Evolutionary conservation across 148 eudicot species (phyloP).

Genomic region (Fagopyrum homotropicum): DNA sequence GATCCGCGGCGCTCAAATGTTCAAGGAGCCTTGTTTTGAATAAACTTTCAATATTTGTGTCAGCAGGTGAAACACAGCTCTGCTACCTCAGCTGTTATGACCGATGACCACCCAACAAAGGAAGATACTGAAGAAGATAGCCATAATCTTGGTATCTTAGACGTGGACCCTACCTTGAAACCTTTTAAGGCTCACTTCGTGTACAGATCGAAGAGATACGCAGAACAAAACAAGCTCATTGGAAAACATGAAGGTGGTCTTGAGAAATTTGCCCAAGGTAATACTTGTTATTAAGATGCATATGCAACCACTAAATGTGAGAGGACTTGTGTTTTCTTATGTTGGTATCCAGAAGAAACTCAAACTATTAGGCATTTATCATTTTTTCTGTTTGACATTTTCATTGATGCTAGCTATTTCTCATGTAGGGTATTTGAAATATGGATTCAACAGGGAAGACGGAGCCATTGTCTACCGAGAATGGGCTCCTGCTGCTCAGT

Average conservation of each 20-base stretch:
- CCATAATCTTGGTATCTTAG: conserved; percentile 44
- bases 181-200: conserved; percentile 68
- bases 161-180: conserved; percentile 55
- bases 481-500: conserved; percentile 99
- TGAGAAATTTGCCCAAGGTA: conserved; percentile 87
- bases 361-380: background rate
- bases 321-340: background rate
- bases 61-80: conserved; percentile 34
- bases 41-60: conserved; percentile 12
- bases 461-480: conserved; percentile 72
- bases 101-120: conserved; percentile 50
- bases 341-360: background rate
- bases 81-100: conserved; percentile 37
- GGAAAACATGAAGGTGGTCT: conserved; percentile 82
- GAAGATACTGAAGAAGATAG: conserved; percentile 31
- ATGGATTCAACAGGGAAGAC: conserved; percentile 80
- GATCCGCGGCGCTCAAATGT: background rate
- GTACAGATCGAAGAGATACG: conserved; percentile 58
- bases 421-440: conserved; percentile 67
- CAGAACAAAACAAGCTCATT: conserved; percentile 63
- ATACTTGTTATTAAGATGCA: background rate
- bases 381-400: background rate
- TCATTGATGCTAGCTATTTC: conserved; percentile 12
- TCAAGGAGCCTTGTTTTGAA: background rate
- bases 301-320: background rate